Evolutionary conservation across 495 filamentous ascomycete genomes (phyloP).

Genomic region (Aspergillus baeticus): DNA sequence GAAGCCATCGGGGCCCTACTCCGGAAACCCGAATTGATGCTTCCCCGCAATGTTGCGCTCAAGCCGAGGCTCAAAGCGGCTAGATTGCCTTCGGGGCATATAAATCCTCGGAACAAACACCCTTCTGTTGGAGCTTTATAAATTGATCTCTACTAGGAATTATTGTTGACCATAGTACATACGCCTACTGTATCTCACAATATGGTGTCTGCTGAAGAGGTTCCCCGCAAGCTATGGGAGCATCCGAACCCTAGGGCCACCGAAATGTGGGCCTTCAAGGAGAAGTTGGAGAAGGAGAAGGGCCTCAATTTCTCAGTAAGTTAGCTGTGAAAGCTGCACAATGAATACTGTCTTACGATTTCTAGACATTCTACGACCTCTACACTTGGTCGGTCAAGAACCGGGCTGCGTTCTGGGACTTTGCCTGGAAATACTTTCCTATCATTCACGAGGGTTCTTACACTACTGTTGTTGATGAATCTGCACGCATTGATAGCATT

Average conservation of each 20-base stretch:
- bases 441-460: slow-evolving; percentile 63
- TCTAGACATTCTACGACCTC: slow-evolving; percentile 55
- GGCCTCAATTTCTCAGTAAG: slow-evolving; percentile 13
- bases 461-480: slow-evolving; percentile 63
- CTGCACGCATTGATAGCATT: slow-evolving; percentile 58
- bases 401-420: slow-evolving; percentile 65
- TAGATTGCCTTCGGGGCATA: not conserved
- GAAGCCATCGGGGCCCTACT: not conserved
- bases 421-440: slow-evolving; percentile 56
- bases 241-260: slow-evolving; percentile 61
- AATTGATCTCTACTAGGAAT: not conserved
- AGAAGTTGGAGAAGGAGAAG: slow-evolving; percentile 25
- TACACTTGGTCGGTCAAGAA: slow-evolving; percentile 61
- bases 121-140: not conserved
- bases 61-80: not conserved
- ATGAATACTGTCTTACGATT: not conserved
- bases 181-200: not conserved
- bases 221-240: slow-evolving; percentile 55
- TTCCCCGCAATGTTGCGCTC: not conserved
- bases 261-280: slow-evolving; percentile 59
- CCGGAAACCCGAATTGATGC: too few relatives aligned
- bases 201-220: slow-evolving; percentile 6
- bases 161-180: not conserved
- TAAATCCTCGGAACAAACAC: not conserved
- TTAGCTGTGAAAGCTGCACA: not conserved